These are phyloP conservation scores for Escovopsis sp. DNA, from an alignment of 2,329 filamentous ascomycete species.

Conservation along the genomic window DNA sequence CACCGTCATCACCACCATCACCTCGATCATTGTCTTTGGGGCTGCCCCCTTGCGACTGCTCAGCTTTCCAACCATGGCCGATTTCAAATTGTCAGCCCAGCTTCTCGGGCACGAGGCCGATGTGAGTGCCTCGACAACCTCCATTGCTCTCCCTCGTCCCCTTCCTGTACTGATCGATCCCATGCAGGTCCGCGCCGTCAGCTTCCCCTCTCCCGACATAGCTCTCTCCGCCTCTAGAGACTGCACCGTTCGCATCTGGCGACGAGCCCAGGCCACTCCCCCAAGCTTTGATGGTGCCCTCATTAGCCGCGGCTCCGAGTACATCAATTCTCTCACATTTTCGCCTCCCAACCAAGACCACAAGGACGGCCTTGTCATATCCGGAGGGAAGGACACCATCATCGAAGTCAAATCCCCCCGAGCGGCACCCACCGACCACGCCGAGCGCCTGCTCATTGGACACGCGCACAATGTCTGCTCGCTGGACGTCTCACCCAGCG, in stretches of 20 bases:
- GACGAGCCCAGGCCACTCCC: conserved; percentile 47
- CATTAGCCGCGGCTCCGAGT: conserved; percentile 64
- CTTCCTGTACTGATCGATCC: conserved; percentile 6
- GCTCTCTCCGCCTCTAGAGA: conserved; percentile 84
- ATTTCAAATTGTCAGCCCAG: conserved; percentile 88
- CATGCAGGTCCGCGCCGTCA: conserved; percentile 67
- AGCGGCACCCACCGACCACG: conserved; percentile 54
- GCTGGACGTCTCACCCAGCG: conserved; percentile 61
- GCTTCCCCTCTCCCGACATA: conserved; percentile 57
- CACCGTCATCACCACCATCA: conserved; percentile 1
- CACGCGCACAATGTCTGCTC: conserved; percentile 82
- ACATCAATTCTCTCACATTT: conserved; percentile 75
- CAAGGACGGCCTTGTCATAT: conserved; percentile 69
- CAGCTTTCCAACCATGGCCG: conserved; percentile 39
- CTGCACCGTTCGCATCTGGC: conserved; percentile 80
- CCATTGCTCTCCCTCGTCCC: background rate
- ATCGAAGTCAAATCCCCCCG: conserved; percentile 74
- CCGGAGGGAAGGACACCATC: conserved; percentile 81
- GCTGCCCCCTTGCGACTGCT: background rate
- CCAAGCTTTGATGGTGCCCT: conserved; percentile 66
- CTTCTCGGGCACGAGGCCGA: conserved; percentile 85
- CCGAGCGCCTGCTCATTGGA: conserved; percentile 73
- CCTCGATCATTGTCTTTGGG: conserved; percentile 4
- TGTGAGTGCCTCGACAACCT: conserved; percentile 38
- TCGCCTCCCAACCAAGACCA: conserved; percentile 52